These are phyloP conservation scores for Geotrichum fermentans DNA, from an alignment of 1,139 yeast species.

Conservation along the genomic window DNA sequence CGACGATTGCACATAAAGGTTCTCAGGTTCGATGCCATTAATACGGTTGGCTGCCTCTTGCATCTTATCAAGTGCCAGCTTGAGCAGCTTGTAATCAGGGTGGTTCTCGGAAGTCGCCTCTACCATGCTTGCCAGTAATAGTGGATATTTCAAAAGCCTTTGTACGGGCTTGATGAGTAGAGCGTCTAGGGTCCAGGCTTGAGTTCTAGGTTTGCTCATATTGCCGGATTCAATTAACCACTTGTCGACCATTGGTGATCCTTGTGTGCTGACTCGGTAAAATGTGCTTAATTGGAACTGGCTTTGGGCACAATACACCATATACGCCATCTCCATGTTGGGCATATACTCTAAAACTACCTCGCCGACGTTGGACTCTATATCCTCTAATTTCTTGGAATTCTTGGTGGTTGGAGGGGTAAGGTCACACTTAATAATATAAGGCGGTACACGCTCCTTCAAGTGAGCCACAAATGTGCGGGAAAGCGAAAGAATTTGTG, in stretches of 20 bases:
- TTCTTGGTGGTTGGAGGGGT: conserved; percentile 18
- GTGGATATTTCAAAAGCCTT: conserved; percentile 41
- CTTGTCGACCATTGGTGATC: conserved; percentile 31
- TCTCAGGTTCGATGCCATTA: conserved; percentile 24
- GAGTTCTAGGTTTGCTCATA: conserved; percentile 31
- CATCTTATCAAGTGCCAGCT: conserved; percentile 30
- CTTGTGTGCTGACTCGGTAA: conserved; percentile 27
- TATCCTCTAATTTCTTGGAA: conserved; percentile 26
- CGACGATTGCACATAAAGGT: conserved; percentile 2
- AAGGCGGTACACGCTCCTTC: conserved; percentile 28
- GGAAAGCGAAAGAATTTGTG: conserved; percentile 32
- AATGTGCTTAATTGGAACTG: conserved; percentile 33
- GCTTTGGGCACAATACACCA: conserved; percentile 34
- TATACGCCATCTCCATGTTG: conserved; percentile 34
- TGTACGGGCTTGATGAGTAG: conserved; percentile 44
- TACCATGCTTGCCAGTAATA: conserved; percentile 34
- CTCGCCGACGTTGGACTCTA: conserved; percentile 34
- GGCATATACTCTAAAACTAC: conserved; percentile 35
- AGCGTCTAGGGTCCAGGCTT: conserved; percentile 43
- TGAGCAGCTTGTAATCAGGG: conserved; percentile 33
- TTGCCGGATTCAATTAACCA: conserved; percentile 36
- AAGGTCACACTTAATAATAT: conserved; percentile 23
- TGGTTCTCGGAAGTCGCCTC: conserved; percentile 32
- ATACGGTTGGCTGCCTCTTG: conserved; percentile 33
- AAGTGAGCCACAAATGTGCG: conserved; percentile 30